phyloP scores from a whole-genome alignment of 306 rosid genomes.

The Phaseolus lunatus region DNA sequence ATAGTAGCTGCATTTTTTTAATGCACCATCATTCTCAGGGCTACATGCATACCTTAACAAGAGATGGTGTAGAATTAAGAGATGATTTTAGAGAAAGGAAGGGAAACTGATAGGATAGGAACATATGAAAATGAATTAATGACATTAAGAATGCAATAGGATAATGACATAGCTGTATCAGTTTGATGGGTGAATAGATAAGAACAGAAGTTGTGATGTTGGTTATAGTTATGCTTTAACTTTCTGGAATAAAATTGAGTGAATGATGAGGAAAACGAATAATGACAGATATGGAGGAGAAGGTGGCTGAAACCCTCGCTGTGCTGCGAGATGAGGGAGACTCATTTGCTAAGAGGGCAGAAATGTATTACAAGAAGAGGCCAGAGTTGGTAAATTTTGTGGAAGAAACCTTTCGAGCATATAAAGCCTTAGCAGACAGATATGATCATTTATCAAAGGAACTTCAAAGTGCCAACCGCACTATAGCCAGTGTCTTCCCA shows the following conservation, averaged over 20 bases:
- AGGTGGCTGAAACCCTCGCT: slow-evolving; percentile 62
- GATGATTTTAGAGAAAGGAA: background rate
- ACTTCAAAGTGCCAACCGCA: slow-evolving; percentile 90
- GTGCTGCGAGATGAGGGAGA: slow-evolving; percentile 87
- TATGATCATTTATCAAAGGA: slow-evolving; percentile 84
- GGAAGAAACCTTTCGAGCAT: slow-evolving; percentile 80
- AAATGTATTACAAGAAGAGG: slow-evolving; percentile 90
- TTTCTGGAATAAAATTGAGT: background rate
- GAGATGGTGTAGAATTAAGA: background rate
- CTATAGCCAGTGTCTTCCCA: slow-evolving; percentile 82
- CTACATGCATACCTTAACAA: background rate
- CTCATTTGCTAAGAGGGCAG: slow-evolving; percentile 86
- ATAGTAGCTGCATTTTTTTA: background rate
- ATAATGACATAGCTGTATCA: background rate
- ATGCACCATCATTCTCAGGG: slow-evolving; percentile 8
- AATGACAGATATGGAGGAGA: slow-evolving; percentile 90
- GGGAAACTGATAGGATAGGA: background rate
- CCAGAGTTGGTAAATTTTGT: slow-evolving; percentile 78
- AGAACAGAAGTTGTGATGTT: slow-evolving; percentile 18
- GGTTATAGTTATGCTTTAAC: background rate
- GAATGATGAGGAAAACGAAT: background rate
- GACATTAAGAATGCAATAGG: background rate
- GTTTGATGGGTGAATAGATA: slow-evolving; percentile 12
- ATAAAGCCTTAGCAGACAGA: slow-evolving; percentile 80
- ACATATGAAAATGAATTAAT: background rate